A percentile compares a stretch with the other conserved stretches of the same genome.
Evolutionary conservation across 257 asterid genomes (phyloP).

Genomic region (Lavandula angustifolia): DNA sequence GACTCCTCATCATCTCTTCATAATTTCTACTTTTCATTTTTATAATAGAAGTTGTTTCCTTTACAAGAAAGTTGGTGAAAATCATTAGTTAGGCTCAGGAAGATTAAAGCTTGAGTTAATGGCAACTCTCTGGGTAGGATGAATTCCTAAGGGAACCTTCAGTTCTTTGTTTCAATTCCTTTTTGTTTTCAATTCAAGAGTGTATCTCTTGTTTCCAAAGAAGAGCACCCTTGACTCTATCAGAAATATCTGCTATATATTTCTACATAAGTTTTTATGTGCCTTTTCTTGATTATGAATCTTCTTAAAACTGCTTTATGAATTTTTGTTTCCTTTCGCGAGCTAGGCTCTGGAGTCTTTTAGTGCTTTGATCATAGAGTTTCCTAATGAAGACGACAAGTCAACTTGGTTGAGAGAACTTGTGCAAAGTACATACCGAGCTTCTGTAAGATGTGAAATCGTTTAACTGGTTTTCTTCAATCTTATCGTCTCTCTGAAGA

Average conservation of each 20-base stretch:
- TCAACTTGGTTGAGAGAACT: conserved; percentile 81
- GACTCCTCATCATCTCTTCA: not conserved
- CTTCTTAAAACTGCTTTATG: not conserved
- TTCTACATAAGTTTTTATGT: conserved; percentile 25
- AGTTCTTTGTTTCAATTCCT: too few relatives aligned
- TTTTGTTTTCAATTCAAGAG: too few relatives aligned
- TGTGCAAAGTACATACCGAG: conserved; percentile 88
- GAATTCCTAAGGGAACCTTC: not conserved
- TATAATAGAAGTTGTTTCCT: not conserved
- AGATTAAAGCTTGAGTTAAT: not conserved
- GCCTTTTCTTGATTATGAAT: conserved; percentile 17
- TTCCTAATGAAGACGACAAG: conserved; percentile 76
- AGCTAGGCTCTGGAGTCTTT: conserved; percentile 87
- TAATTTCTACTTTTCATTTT: too few relatives aligned
- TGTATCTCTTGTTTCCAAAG: too few relatives aligned
- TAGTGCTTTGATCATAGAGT: conserved; percentile 80
- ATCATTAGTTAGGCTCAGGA: not conserved
- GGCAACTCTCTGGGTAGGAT: not conserved
- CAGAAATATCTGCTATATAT: conserved; percentile 13
- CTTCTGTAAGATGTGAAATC: conserved; percentile 75
- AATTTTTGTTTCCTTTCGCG: conserved; percentile 33
- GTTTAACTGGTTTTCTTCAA: conserved; percentile 18
- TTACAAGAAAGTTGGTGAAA: not conserved
- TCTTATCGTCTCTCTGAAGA: conserved; percentile 27
- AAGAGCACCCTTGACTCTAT: not conserved